phyloP scores from a whole-genome alignment of 805 yeast species.

The Clavispora asparagi region DNA sequence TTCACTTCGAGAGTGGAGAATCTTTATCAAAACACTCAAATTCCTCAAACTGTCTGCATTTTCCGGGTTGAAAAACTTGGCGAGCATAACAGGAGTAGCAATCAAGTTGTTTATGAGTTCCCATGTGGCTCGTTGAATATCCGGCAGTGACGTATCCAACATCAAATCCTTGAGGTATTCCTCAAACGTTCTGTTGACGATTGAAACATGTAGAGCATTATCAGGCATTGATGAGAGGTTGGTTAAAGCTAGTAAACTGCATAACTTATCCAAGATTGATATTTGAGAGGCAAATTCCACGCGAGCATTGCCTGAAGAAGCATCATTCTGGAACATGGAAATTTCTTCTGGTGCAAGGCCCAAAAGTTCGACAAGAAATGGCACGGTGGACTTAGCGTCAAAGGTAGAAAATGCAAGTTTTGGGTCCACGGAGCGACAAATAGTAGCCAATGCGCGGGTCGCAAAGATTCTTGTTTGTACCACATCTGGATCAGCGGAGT shows the following conservation, averaged over 20 bases:
- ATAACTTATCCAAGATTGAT: slow-evolving; percentile 42
- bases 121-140: slow-evolving; percentile 54
- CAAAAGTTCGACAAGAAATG: slow-evolving; percentile 44
- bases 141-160: slow-evolving; percentile 29
- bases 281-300: slow-evolving; percentile 17
- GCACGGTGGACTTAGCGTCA: slow-evolving; percentile 38
- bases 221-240: slow-evolving; percentile 50
- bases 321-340: background rate
- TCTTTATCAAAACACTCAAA: slow-evolving; percentile 24
- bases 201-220: slow-evolving; percentile 33
- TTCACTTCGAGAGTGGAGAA: slow-evolving; percentile 30
- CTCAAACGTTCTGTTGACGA: slow-evolving; percentile 42
- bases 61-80: slow-evolving; percentile 55
- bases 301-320: background rate
- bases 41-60: slow-evolving; percentile 32
- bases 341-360: slow-evolving; percentile 20
- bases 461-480: slow-evolving; percentile 27
- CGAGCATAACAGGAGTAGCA: slow-evolving; percentile 35
- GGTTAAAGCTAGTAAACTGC: slow-evolving; percentile 60
- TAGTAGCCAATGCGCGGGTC: slow-evolving; percentile 38
- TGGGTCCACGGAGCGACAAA: slow-evolving; percentile 43
- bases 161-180: slow-evolving; percentile 40
- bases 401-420: slow-evolving; percentile 33
- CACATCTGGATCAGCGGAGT: slow-evolving; percentile 6
- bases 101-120: slow-evolving; percentile 63